These are phyloP conservation scores for Pestalotiopsis sp. DNA, from an alignment of 2,329 filamentous ascomycete species.

Conservation along the genomic window DNA sequence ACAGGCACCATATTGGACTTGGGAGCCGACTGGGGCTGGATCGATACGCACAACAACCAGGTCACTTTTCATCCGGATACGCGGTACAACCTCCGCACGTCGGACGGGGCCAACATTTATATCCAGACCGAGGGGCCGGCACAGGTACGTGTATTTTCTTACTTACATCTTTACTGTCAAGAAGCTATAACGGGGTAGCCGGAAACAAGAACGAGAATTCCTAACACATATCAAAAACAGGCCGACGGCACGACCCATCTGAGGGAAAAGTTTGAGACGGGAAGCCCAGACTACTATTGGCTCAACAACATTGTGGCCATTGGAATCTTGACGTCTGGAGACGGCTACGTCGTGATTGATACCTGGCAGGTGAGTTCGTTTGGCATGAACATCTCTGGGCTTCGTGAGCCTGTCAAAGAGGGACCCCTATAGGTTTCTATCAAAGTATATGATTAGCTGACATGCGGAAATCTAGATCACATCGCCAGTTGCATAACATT, in stretches of 20 bases:
- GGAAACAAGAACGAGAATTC: too few species aligned
- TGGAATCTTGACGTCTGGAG: constrained; percentile 22
- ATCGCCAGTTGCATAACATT: not conserved
- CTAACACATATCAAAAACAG: not conserved
- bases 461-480: not conserved
- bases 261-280: constrained; percentile 26
- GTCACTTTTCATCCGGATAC: constrained; percentile 28
- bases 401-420: too few species aligned
- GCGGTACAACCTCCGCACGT: constrained; percentile 29
- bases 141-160: constrained; percentile 12
- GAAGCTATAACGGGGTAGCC: not conserved
- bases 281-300: constrained; percentile 28
- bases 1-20: constrained; percentile 27
- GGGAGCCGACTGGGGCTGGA: constrained; percentile 30
- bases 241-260: constrained; percentile 24
- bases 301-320: constrained; percentile 31
- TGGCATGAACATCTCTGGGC: too few species aligned
- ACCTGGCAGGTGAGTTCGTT: constrained; percentile 26
- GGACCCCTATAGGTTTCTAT: not conserved
- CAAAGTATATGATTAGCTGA: not conserved
- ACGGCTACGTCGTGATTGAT: constrained; percentile 24
- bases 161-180: not conserved
- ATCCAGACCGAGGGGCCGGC: constrained; percentile 29
- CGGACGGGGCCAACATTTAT: constrained; percentile 31
- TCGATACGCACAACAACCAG: constrained; percentile 17